Percentiles rank a stretch among this genome's conserved stretches.
phyloP scores from a whole-genome alignment of 176 grass and related monocot species.

The Dendrocalamus sinicus region DNA sequence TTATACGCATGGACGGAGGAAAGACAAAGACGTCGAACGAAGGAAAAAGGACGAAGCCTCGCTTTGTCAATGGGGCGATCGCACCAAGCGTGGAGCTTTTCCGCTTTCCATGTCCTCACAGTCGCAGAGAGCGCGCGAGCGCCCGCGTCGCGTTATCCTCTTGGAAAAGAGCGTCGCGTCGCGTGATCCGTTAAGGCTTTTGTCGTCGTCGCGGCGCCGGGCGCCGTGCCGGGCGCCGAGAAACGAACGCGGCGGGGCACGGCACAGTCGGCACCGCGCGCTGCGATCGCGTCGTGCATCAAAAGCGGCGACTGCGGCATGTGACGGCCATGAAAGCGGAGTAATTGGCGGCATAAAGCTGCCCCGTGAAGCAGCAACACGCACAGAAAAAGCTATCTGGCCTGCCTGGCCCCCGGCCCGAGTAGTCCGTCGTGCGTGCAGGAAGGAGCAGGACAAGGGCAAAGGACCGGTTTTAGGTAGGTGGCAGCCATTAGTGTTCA shows the following conservation, averaged over 20 bases:
- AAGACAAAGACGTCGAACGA: not conserved
- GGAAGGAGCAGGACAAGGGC: not conserved
- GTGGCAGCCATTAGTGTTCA: not conserved
- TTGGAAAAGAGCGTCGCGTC: not conserved
- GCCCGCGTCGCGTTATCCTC: constrained; percentile 18
- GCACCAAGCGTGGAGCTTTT: not conserved
- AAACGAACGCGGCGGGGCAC: not conserved
- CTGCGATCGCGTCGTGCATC: not conserved
- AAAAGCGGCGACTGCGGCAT: constrained; percentile 44
- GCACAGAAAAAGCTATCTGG: too few relatives aligned
- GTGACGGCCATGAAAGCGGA: constrained; percentile 41
- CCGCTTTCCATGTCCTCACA: not conserved
- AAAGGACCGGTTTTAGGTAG: not conserved
- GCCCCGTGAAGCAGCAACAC: not conserved
- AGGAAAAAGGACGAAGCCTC: not conserved
- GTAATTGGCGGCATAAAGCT: constrained; percentile 3
- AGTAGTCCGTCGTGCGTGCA: too few relatives aligned
- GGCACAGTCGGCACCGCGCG: not conserved
- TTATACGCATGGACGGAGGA: constrained; percentile 10
- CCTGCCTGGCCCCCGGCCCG: too few relatives aligned
- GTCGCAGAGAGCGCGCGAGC: too few relatives aligned
- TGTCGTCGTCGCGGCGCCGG: not conserved
- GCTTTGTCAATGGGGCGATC: constrained; percentile 26
- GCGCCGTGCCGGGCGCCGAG: not conserved
- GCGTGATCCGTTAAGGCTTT: constrained; percentile 13